phyloP scores from a whole-genome alignment of 768 basidiomycete species.

The Leccinum disarticulatum region DNA sequence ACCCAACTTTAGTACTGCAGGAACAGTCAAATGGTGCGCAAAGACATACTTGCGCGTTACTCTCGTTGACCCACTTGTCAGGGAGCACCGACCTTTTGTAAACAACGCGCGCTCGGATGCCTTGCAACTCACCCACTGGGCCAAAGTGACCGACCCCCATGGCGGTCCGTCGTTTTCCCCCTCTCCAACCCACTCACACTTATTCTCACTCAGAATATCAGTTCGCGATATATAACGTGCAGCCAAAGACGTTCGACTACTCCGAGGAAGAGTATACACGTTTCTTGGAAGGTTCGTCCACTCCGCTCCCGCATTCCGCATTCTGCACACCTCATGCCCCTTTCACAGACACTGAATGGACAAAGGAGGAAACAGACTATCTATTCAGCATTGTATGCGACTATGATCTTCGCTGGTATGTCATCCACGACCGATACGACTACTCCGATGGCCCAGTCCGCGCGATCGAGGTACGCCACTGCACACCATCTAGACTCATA shows the following conservation, averaged over 20 bases:
- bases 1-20: constrained; percentile 65
- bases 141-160: constrained; percentile 56
- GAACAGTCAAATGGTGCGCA: constrained; percentile 69
- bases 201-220: constrained; percentile 55
- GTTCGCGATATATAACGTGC: constrained; percentile 83
- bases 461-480: constrained; percentile 62
- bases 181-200: not conserved
- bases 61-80: constrained; percentile 30
- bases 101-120: constrained; percentile 68
- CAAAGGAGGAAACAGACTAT: constrained; percentile 92
- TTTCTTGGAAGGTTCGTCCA: constrained; percentile 64
- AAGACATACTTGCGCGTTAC: not conserved
- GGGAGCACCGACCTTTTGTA: constrained; percentile 76
- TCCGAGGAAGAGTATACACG: constrained; percentile 84
- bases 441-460: constrained; percentile 54
- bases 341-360: constrained; percentile 76
- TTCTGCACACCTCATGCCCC: not conserved
- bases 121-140: constrained; percentile 83
- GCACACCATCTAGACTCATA: not conserved
- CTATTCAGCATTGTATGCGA: constrained; percentile 77
- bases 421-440: constrained; percentile 89
- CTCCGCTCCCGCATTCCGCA: not conserved
- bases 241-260: constrained; percentile 64
- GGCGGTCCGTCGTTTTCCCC: constrained; percentile 43
- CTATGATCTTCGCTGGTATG: constrained; percentile 87